Evolutionary conservation across 768 basidiomycete species (phyloP).

Genomic region (Rhodotorula paludigena): DNA sequence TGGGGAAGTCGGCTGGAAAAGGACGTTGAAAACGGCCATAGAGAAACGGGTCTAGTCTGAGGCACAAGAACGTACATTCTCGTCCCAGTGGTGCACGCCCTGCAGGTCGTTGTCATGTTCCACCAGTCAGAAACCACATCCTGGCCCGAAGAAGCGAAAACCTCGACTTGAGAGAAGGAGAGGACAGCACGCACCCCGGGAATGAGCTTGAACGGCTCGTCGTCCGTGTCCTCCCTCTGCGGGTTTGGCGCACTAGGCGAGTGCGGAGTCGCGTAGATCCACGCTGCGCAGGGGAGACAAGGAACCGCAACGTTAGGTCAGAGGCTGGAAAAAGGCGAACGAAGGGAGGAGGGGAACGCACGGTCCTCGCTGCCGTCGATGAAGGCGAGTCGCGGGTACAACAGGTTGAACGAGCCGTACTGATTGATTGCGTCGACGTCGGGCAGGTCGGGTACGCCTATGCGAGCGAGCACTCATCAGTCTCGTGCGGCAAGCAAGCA

Average conservation of each 20-base stretch:
- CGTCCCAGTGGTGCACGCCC: slow-evolving; percentile 58
- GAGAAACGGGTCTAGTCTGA: slow-evolving; percentile 53
- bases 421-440: slow-evolving; percentile 35
- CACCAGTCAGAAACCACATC: too few relatives aligned
- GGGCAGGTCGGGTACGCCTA: slow-evolving; percentile 27
- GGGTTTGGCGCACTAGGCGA: slow-evolving; percentile 50
- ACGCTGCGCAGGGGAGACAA: slow-evolving; percentile 14
- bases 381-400: slow-evolving; percentile 28
- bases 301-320: background rate
- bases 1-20: too few relatives aligned
- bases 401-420: slow-evolving; percentile 29
- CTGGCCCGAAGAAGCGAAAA: slow-evolving; percentile 47
- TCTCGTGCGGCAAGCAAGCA: too few relatives aligned
- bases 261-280: slow-evolving; percentile 41
- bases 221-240: slow-evolving; percentile 63
- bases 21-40: too few relatives aligned
- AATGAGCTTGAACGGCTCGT: slow-evolving; percentile 82
- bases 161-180: background rate
- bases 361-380: slow-evolving; percentile 41
- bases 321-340: background rate
- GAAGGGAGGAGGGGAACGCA: background rate
- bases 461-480: slow-evolving; percentile 40
- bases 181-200: slow-evolving; percentile 5
- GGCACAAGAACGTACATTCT: slow-evolving; percentile 78
- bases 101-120: too few relatives aligned